These are phyloP conservation scores for Telfairia occidentalis DNA, from an alignment of 331 rosid species.

Conservation along the genomic window DNA sequence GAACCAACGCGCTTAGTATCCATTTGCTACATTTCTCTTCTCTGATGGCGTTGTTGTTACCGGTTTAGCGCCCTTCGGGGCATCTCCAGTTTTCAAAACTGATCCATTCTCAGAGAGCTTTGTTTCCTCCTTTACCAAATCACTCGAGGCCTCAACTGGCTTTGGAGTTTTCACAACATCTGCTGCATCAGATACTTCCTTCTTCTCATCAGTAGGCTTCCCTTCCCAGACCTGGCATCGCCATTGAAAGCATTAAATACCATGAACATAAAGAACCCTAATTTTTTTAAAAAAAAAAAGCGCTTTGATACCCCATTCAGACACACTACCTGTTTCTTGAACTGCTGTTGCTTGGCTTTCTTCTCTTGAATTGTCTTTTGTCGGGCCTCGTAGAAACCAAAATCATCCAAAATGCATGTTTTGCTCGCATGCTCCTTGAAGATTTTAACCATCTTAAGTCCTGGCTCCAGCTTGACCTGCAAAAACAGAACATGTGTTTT, in stretches of 20 bases:
- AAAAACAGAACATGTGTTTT: background rate
- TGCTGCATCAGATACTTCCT: slow-evolving; percentile 42
- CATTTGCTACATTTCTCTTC: slow-evolving; percentile 12
- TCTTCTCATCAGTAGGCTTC: slow-evolving; percentile 52
- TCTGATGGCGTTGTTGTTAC: slow-evolving; percentile 5
- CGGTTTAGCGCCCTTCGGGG: slow-evolving; percentile 11
- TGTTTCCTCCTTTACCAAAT: slow-evolving; percentile 24
- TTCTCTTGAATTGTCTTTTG: slow-evolving; percentile 86
- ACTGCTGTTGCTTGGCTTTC: slow-evolving; percentile 73
- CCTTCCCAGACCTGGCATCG: slow-evolving; percentile 89
- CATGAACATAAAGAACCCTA: background rate
- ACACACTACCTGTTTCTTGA: slow-evolving; percentile 49
- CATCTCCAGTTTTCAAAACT: slow-evolving; percentile 20
- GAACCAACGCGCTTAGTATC: background rate
- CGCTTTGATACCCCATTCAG: background rate
- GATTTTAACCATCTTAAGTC: slow-evolving; percentile 53
- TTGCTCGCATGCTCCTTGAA: slow-evolving; percentile 69
- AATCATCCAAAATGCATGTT: slow-evolving; percentile 84
- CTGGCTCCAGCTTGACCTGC: slow-evolving; percentile 73
- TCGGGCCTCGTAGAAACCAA: slow-evolving; percentile 73
- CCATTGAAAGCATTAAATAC: background rate
- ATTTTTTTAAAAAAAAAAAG: background rate
- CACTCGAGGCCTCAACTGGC: slow-evolving; percentile 28
- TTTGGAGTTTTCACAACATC: slow-evolving; percentile 22
- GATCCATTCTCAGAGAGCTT: slow-evolving; percentile 18